Evolutionary conservation across 2,329 filamentous ascomycete species (phyloP).

Genomic region (Alternaria atra): DNA sequence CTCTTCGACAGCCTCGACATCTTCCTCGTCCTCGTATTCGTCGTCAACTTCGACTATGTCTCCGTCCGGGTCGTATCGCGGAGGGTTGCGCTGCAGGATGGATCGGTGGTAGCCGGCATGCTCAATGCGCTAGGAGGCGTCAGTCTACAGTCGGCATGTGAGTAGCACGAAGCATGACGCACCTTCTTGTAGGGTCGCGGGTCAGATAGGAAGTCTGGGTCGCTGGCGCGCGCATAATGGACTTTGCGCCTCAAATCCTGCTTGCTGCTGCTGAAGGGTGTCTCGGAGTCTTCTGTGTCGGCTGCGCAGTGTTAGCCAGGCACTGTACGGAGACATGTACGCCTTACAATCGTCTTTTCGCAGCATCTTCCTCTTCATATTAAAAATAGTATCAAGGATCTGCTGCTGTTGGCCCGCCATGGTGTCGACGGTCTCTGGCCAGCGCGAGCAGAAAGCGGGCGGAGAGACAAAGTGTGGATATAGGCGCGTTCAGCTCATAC

Average conservation of each 20-base stretch:
- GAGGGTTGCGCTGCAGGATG: conserved; percentile 78
- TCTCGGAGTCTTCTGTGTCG: conserved; percentile 78
- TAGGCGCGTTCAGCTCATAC: background rate
- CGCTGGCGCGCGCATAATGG: conserved; percentile 74
- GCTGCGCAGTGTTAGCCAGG: conserved; percentile 60
- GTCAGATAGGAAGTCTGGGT: conserved; percentile 67
- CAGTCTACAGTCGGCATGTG: conserved; percentile 21
- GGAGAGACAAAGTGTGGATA: background rate
- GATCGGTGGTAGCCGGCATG: conserved; percentile 76
- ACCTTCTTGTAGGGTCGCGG: conserved; percentile 77
- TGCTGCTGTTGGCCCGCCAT: conserved; percentile 54
- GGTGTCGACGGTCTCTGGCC: conserved; percentile 29
- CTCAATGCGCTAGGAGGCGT: conserved; percentile 68
- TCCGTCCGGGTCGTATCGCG: conserved; percentile 78
- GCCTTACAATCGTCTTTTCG: conserved; percentile 47
- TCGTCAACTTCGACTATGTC: conserved; percentile 79
- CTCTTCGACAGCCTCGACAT: conserved; percentile 69
- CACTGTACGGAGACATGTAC: background rate
- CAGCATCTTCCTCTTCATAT: conserved; percentile 50
- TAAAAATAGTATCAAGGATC: conserved; percentile 52
- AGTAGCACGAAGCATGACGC: conserved; percentile 34
- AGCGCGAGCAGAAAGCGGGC: conserved; percentile 28
- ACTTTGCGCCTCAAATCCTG: conserved; percentile 82
- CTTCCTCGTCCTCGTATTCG: conserved; percentile 71
- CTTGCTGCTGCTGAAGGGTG: conserved; percentile 75